Evolutionary conservation across 805 yeast species (phyloP).

Genomic region (Priceomyces carsonii): DNA sequence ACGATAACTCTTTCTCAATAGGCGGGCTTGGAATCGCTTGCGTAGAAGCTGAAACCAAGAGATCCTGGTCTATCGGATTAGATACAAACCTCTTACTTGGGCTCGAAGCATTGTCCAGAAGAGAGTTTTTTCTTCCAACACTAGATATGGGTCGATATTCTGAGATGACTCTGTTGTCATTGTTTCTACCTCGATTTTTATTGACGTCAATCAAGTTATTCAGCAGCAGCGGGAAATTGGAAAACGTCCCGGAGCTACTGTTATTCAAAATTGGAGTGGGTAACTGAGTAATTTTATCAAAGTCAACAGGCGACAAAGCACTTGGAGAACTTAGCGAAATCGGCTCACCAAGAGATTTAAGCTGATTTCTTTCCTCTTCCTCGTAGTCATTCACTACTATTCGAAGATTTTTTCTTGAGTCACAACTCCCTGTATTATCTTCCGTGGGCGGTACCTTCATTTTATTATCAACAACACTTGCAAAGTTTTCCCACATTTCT

Average conservation of each 20-base stretch:
- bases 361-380: neutral
- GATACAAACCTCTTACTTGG: slow-evolving; percentile 20
- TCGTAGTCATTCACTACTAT: too few species aligned
- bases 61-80: slow-evolving; percentile 19
- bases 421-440: too few species aligned
- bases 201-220: slow-evolving; percentile 5
- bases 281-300: slow-evolving; percentile 39
- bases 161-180: slow-evolving; percentile 29
- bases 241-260: slow-evolving; percentile 15
- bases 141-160: slow-evolving; percentile 33
- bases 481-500: too few species aligned
- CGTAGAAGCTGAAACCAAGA: slow-evolving; percentile 8
- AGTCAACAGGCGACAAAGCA: slow-evolving; percentile 9
- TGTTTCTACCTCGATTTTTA: slow-evolving; percentile 3
- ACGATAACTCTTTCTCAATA: slow-evolving; percentile 1
- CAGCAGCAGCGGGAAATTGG: slow-evolving; percentile 9
- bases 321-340: neutral
- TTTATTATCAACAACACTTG: too few species aligned
- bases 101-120: slow-evolving; percentile 11
- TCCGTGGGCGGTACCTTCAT: too few species aligned
- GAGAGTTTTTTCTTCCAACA: slow-evolving; percentile 18
- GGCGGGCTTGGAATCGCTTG: slow-evolving; percentile 9
- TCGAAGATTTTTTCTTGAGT: too few species aligned
- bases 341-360: neutral
- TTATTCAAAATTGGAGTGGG: slow-evolving; percentile 45